phyloP scores from a whole-genome alignment of 2,329 filamentous ascomycete species.

The Ceratocystis destructans region DNA sequence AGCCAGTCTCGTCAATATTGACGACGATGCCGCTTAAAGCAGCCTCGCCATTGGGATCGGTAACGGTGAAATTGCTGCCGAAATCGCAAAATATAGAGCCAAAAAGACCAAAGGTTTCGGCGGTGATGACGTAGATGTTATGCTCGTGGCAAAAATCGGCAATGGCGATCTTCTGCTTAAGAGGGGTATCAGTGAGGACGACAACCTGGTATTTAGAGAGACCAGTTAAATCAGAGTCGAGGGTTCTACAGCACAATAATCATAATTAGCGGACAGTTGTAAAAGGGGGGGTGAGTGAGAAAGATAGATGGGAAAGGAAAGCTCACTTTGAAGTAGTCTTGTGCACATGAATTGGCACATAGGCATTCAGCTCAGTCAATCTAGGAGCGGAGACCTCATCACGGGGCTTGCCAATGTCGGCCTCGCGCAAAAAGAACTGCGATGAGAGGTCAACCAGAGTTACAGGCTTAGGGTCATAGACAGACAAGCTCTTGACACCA shows the following conservation, averaged over 20 bases:
- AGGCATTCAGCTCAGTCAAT: slow-evolving; percentile 89
- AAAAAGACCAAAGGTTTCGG: slow-evolving; percentile 87
- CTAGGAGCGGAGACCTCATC: slow-evolving; percentile 76
- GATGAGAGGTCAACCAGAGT: slow-evolving; percentile 82
- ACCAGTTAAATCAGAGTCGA: slow-evolving; percentile 63
- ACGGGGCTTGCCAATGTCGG: slow-evolving; percentile 84
- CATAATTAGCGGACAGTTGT: neutral
- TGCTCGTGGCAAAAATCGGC: slow-evolving; percentile 91
- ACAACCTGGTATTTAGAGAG: slow-evolving; percentile 87
- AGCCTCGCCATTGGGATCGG: slow-evolving; percentile 82
- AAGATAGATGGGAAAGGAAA: slow-evolving; percentile 17
- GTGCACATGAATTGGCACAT: slow-evolving; percentile 79
- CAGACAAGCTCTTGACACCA: slow-evolving; percentile 90
- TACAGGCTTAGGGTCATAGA: slow-evolving; percentile 78
- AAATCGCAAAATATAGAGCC: slow-evolving; percentile 96
- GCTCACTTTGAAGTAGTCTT: slow-evolving; percentile 37
- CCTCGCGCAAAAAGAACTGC: slow-evolving; percentile 85
- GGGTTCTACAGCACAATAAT: slow-evolving; percentile 30
- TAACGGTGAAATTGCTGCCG: slow-evolving; percentile 80
- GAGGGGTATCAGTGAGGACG: slow-evolving; percentile 71
- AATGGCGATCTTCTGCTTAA: slow-evolving; percentile 69
- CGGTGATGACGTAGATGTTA: slow-evolving; percentile 76
- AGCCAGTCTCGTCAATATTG: slow-evolving; percentile 72
- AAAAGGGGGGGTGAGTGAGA: neutral
- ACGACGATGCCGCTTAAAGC: slow-evolving; percentile 79